Conservation (phyloP, 495 filamentous ascomycete species). For the Peziza echinospora region DNA sequence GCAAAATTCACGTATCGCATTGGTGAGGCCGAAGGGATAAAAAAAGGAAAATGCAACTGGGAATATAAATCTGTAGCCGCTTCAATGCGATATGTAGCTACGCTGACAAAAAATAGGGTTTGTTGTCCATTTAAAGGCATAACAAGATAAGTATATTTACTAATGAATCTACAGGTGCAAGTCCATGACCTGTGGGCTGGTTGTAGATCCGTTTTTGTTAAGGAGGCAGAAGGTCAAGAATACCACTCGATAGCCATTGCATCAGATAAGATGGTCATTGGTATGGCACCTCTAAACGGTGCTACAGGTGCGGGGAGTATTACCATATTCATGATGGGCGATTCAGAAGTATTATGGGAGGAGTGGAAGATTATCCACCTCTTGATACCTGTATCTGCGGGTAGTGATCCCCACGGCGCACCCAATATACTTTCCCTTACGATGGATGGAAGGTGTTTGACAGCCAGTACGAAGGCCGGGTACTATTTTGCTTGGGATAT, state of each 20-base stretch:
- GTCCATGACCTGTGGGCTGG: conserved; percentile 16
- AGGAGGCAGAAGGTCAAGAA: conserved; percentile 16
- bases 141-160: not conserved
- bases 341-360: conserved; percentile 11
- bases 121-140: not conserved
- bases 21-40: conserved; percentile 14
- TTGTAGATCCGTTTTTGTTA: conserved; percentile 15
- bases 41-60: conserved; percentile 16
- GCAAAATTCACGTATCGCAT: conserved; percentile 11
- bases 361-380: conserved; percentile 14
- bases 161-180: conserved; percentile 10
- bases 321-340: conserved; percentile 15
- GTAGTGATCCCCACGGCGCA: conserved; percentile 8
- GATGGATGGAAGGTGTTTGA: conserved; percentile 12
- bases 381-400: conserved; percentile 4
- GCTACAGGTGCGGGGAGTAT: conserved; percentile 14
- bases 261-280: conserved; percentile 13
- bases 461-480: conserved; percentile 14
- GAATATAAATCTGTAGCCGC: conserved; percentile 12
- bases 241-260: conserved; percentile 12
- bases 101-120: conserved; percentile 15
- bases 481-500: conserved; percentile 20
- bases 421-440: conserved; percentile 14
- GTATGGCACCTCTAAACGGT: conserved; percentile 11
- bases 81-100: conserved; percentile 15